Evolutionary conservation across 257 asterid genomes (phyloP).

Genomic region (Jaltomata sinuosa): DNA sequence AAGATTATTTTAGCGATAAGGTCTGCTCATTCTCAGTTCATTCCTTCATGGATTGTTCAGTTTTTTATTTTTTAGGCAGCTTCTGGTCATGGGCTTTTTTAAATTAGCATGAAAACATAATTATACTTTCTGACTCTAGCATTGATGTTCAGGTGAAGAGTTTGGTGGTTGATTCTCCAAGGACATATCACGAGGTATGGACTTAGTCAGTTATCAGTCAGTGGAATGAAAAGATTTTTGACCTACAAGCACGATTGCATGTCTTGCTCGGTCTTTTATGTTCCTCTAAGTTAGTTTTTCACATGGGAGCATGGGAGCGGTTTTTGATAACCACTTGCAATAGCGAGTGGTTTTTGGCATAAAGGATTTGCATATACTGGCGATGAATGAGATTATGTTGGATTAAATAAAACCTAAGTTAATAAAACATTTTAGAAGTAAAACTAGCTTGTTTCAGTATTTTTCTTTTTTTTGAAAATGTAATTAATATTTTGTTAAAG

Average conservation of each 20-base stretch:
- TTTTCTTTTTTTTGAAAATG: background rate
- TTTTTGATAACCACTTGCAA: background rate
- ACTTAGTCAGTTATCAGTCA: background rate
- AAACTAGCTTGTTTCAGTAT: background rate
- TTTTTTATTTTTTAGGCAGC: background rate
- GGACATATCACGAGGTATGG: slow-evolving; percentile 92
- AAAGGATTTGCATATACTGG: background rate
- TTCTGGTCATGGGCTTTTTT: background rate
- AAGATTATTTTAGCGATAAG: slow-evolving; percentile 88
- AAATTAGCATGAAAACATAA: slow-evolving; percentile 2
- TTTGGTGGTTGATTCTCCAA: slow-evolving; percentile 92
- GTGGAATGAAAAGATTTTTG: background rate
- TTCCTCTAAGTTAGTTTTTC: background rate
- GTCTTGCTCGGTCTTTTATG: background rate
- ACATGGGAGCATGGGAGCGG: background rate
- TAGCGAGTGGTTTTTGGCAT: background rate
- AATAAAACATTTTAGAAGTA: background rate
- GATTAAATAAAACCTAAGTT: background rate
- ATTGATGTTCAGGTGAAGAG: slow-evolving; percentile 58
- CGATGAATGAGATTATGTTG: background rate
- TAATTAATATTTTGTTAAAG: background rate
- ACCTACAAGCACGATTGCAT: background rate
- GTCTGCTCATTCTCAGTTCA: slow-evolving; percentile 23
- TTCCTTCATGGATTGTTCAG: background rate
- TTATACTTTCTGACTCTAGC: slow-evolving; percentile 10